Evolutionary conservation across 2,329 filamentous ascomycete genomes (phyloP).

Genomic region (Trichoderma koningiopsis): DNA sequence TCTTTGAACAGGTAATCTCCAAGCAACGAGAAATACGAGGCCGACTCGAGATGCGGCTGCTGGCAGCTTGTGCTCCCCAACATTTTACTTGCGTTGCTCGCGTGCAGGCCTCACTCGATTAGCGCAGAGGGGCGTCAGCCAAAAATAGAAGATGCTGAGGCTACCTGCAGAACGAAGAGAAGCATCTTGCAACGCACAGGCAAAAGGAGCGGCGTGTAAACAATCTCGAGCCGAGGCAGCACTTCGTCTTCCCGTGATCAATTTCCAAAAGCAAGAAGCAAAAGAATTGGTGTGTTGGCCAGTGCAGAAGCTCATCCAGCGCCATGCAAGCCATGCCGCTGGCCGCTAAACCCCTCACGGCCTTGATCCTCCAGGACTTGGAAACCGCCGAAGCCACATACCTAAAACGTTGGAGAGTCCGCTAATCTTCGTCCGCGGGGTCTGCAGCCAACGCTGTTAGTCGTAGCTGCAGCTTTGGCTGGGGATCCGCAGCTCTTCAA

Average conservation of each 20-base stretch:
- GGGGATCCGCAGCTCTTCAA: not conserved
- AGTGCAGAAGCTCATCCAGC: not conserved
- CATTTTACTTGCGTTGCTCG: slow-evolving; percentile 8
- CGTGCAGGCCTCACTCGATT: not conserved
- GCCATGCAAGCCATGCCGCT: slow-evolving; percentile 20
- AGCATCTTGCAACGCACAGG: not conserved
- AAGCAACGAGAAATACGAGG: not conserved
- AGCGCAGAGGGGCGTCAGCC: not conserved
- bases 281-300: not conserved
- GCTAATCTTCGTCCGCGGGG: not conserved
- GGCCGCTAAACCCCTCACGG: slow-evolving; percentile 11
- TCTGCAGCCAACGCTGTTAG: not conserved
- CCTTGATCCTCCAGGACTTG: not conserved
- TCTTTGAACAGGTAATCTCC: not conserved
- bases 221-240: not conserved
- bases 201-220: too few relatives aligned
- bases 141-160: not conserved
- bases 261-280: not conserved
- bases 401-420: not conserved
- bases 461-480: not conserved
- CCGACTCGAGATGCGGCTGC: slow-evolving; percentile 7
- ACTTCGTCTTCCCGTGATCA: not conserved
- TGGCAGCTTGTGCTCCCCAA: not conserved
- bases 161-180: not conserved
- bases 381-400: slow-evolving; percentile 9